Conservation (phyloP, 1,139 yeast species). For the Taphrina confusa region DNA sequence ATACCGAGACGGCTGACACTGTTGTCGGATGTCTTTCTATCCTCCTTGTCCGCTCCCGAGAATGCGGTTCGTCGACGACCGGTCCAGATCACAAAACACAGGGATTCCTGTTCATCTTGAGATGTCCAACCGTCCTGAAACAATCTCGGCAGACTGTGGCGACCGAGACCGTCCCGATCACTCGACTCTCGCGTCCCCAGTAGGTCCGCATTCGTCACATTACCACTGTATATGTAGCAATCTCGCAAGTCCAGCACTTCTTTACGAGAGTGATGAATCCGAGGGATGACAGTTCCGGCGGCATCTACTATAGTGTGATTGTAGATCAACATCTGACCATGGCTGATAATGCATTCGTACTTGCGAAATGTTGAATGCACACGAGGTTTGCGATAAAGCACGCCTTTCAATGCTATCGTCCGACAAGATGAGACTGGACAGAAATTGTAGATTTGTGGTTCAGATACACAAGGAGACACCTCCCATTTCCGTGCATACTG, state of each 20-base stretch:
- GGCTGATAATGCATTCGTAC: slow-evolving; percentile 64
- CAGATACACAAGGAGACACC: slow-evolving; percentile 56
- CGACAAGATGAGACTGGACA: slow-evolving; percentile 62
- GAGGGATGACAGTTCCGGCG: slow-evolving; percentile 47
- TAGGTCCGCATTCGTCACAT: slow-evolving; percentile 52
- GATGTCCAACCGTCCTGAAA: slow-evolving; percentile 85
- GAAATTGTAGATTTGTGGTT: slow-evolving; percentile 57
- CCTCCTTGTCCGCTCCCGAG: slow-evolving; percentile 28
- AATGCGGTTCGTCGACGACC: slow-evolving; percentile 55
- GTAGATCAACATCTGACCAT: slow-evolving; percentile 58
- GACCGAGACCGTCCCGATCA: slow-evolving; percentile 50
- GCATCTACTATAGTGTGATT: slow-evolving; percentile 40
- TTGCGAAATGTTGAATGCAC: slow-evolving; percentile 67
- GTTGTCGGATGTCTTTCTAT: slow-evolving; percentile 10
- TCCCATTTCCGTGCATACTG: slow-evolving; percentile 60
- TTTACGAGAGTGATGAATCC: slow-evolving; percentile 35
- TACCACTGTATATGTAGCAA: slow-evolving; percentile 77
- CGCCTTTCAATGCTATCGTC: slow-evolving; percentile 62
- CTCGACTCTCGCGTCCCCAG: slow-evolving; percentile 36
- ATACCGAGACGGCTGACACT: slow-evolving; percentile 60
- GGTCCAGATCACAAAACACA: slow-evolving; percentile 84
- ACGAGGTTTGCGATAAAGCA: slow-evolving; percentile 64
- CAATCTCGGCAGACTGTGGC: slow-evolving; percentile 60
- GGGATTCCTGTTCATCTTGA: slow-evolving; percentile 66
- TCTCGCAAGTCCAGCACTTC: slow-evolving; percentile 57